These are phyloP conservation scores for Mycena olivaceomarginata DNA, from an alignment of 768 basidiomycete genomes.

Conservation along the genomic window DNA sequence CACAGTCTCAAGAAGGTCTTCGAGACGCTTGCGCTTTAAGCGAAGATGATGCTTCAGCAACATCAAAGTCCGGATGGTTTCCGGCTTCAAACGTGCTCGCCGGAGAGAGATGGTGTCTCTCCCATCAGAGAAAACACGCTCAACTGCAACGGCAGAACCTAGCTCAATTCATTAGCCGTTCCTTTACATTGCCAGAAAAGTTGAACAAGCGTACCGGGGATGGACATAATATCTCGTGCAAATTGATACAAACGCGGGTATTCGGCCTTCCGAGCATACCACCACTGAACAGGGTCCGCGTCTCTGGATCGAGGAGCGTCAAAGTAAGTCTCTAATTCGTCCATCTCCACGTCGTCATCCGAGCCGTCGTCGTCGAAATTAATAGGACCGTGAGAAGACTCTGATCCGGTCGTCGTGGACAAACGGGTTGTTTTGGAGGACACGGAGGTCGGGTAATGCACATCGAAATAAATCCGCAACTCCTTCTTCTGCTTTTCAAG, in stretches of 20 bases:
- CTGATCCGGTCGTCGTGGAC: not conserved
- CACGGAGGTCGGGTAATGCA: not conserved
- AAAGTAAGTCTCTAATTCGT: not conserved
- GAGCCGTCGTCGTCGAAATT: constrained; percentile 8
- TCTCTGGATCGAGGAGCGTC: not conserved
- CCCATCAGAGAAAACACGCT: not conserved
- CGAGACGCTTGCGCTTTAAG: not conserved
- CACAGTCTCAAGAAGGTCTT: not conserved
- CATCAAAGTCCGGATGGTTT: constrained; percentile 11
- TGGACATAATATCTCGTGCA: constrained; percentile 6
- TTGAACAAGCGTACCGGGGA: not conserved
- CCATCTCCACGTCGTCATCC: not conserved
- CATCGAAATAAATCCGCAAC: not conserved
- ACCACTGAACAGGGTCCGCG: not conserved
- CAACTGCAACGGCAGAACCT: constrained; percentile 1
- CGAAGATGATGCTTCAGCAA: not conserved
- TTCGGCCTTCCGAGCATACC: constrained; percentile 3
- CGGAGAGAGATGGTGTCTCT: constrained; percentile 1
- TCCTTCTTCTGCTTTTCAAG: constrained; percentile 9
- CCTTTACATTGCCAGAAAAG: not conserved
- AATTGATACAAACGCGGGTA: not conserved
- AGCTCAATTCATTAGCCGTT: not conserved
- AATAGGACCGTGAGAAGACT: not conserved
- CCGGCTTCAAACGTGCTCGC: not conserved
- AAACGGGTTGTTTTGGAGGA: not conserved